A percentile compares a stretch with the other conserved stretches of the same genome.
These are phyloP conservation scores for Starmerella riodocensis DNA, from an alignment of 805 yeast species.

Conservation along the genomic window DNA sequence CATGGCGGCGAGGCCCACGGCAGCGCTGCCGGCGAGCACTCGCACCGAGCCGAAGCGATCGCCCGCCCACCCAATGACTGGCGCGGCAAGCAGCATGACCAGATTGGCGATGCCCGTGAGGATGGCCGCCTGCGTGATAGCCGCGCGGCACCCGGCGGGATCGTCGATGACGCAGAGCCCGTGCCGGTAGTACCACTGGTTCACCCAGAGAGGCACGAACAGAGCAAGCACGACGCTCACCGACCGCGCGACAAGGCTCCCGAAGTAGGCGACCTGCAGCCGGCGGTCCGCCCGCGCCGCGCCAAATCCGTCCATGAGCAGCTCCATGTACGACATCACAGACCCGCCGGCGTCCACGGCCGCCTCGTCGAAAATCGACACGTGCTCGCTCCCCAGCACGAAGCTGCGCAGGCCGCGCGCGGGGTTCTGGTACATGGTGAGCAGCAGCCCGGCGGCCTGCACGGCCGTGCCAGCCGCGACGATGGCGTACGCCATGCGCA, in stretches of 20 bases:
- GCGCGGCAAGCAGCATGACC: conserved; percentile 45
- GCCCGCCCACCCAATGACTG: conserved; percentile 47
- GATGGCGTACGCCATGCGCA: conserved; percentile 34
- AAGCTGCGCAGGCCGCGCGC: conserved; percentile 26
- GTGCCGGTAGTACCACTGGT: conserved; percentile 38
- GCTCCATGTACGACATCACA: conserved; percentile 28
- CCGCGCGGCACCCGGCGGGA: conserved; percentile 41
- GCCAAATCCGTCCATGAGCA: conserved; percentile 37
- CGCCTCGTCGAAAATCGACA: conserved; percentile 24
- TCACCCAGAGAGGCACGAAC: conserved; percentile 52
- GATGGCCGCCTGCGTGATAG: conserved; percentile 52
- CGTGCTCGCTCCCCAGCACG: conserved; percentile 20
- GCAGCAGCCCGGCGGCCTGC: conserved; percentile 30
- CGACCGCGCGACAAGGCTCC: conserved; percentile 51
- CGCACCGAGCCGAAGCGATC: conserved; percentile 34
- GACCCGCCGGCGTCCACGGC: conserved; percentile 21
- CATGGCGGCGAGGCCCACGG: conserved; percentile 19
- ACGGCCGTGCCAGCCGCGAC: conserved; percentile 8
- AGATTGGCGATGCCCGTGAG: conserved; percentile 55
- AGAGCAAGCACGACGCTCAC: conserved; percentile 45
- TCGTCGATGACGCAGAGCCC: conserved; percentile 36
- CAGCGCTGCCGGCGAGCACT: conserved; percentile 24
- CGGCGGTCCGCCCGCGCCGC: conserved; percentile 36
- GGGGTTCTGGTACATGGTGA: conserved; percentile 36
- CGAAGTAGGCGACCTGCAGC: conserved; percentile 44